phyloP scores from a whole-genome alignment of 352 stramenopile species.

The Globisporangium parvum region DNA sequence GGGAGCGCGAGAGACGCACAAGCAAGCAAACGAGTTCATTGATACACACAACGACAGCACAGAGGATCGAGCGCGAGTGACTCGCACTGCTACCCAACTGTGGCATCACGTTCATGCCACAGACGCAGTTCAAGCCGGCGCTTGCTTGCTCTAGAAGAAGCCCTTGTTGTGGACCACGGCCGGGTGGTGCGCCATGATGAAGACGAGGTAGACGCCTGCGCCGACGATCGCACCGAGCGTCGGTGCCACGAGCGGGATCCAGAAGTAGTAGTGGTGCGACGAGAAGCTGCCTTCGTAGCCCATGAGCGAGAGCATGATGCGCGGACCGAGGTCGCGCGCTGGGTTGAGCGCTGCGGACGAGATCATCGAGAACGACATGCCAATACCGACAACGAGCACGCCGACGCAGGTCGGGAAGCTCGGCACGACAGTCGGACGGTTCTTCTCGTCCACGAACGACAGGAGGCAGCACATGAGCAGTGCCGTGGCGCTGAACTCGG shows the following conservation, averaged over 20 bases:
- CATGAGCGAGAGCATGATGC: constrained; percentile 19
- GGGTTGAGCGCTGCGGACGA: constrained; percentile 30
- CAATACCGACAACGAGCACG: constrained; percentile 22
- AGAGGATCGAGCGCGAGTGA: too few relatives aligned
- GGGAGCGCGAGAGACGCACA: too few relatives aligned
- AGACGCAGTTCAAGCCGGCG: background rate
- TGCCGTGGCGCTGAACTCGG: constrained; percentile 16
- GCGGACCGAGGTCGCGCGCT: constrained; percentile 30
- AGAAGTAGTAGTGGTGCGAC: constrained; percentile 25
- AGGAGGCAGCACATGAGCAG: constrained; percentile 21
- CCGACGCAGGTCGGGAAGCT: constrained; percentile 23
- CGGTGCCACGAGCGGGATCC: constrained; percentile 28
- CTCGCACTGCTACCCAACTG: too few relatives aligned
- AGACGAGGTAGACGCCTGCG: constrained; percentile 16
- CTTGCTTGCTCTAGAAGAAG: constrained; percentile 16
- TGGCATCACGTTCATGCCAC: too few relatives aligned
- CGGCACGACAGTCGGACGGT: constrained; percentile 18
- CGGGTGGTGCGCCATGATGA: constrained; percentile 29
- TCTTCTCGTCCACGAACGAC: constrained; percentile 23
- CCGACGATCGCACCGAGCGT: constrained; percentile 21
- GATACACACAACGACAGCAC: too few relatives aligned
- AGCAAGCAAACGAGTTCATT: too few relatives aligned
- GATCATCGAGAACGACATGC: constrained; percentile 23
- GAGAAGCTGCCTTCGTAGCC: constrained; percentile 24
- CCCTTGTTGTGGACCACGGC: constrained; percentile 16